A percentile compares a stretch with the other conserved stretches of the same genome.
phyloP scores from a whole-genome alignment of 495 filamentous ascomycete genomes.

The Daldinia vernicosa region DNA sequence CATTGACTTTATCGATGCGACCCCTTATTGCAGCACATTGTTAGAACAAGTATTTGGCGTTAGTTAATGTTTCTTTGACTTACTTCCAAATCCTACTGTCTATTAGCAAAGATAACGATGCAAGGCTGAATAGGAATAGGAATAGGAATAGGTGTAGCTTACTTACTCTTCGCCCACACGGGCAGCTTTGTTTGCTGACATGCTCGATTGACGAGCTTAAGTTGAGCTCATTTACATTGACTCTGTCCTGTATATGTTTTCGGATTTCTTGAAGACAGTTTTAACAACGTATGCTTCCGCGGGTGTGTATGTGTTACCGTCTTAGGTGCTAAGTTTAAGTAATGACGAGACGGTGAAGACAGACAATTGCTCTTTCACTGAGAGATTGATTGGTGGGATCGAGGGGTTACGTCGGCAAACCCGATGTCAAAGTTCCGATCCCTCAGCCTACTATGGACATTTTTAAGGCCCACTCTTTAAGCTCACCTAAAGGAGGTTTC shows the following conservation, averaged over 20 bases:
- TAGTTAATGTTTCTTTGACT: slow-evolving; percentile 51
- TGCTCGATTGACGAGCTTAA: slow-evolving; percentile 50
- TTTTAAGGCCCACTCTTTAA: too few species aligned
- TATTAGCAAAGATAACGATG: slow-evolving; percentile 41
- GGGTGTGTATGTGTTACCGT: neutral
- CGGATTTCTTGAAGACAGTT: neutral
- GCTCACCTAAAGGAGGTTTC: too few species aligned
- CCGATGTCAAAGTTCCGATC: slow-evolving; percentile 13
- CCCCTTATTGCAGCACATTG: slow-evolving; percentile 56
- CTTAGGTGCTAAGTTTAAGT: neutral
- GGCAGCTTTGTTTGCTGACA: slow-evolving; percentile 90
- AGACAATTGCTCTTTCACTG: neutral
- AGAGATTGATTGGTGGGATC: slow-evolving; percentile 43
- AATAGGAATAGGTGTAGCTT: neutral
- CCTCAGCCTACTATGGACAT: too few species aligned
- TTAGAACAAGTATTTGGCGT: slow-evolving; percentile 5
- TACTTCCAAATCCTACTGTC: slow-evolving; percentile 92
- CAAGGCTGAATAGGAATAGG: slow-evolving; percentile 3
- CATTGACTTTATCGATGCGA: slow-evolving; percentile 77
- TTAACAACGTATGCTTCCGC: neutral
- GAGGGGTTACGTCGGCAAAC: slow-evolving; percentile 18
- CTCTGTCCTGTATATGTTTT: neutral
- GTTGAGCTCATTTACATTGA: slow-evolving; percentile 34
- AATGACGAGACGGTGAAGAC: neutral
- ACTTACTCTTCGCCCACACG: slow-evolving; percentile 97